Evolutionary conservation across 768 basidiomycete species (phyloP), one percentile per base, ranked within the genome.

Genomic region (Pleurotus djamor): DNA sequence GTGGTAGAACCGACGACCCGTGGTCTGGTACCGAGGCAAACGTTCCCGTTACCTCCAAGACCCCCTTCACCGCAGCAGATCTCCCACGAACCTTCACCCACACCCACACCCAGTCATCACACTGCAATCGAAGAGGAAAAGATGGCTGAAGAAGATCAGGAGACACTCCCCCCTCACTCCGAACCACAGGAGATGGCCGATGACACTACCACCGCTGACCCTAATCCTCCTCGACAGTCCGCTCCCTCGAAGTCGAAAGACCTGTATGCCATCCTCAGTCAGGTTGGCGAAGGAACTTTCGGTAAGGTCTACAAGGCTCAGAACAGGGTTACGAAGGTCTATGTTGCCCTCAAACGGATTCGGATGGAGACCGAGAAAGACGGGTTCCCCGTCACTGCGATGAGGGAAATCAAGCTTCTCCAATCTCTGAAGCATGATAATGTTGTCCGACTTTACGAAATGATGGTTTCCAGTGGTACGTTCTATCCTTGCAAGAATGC

Each of bases 231-330:
- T 21, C 70, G 21, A 28, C 21, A 28, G 21, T 28, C 21, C 21
- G 21, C 21, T 28, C 21, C 21, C 21, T 28, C 21, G 21, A 28
- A 28, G 21, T 28, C 66, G 7, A 74, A 72, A 43, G 89, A 93
- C 60, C 69, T 94, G 16, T 99, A 97, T 72, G 83, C 86, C 52
- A 92, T 95, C 61, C 80, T 98, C 28, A 89, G 85, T 50, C 96
- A 98, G 67, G 97, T 99, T 47, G 97, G 97, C 9, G 96, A 98
- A 72, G 97, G 97, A 2, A 99, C 97, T 2, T 99, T 98, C 69
- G 96, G 96, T 21, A 96, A 98, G 71, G 96, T 99, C 1, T 83
- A 97, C 77, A 99, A 99, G 73, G 96, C 96, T 3, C 83, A 86
- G 60, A 95, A 96, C 64, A 86, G 83, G 8, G 78, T 88, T 50